Evolutionary conservation across 2,329 filamentous ascomycete species (phyloP), one percentile per base, ranked within the genome.

Genomic region (Pseudogymnoascus sp.): DNA sequence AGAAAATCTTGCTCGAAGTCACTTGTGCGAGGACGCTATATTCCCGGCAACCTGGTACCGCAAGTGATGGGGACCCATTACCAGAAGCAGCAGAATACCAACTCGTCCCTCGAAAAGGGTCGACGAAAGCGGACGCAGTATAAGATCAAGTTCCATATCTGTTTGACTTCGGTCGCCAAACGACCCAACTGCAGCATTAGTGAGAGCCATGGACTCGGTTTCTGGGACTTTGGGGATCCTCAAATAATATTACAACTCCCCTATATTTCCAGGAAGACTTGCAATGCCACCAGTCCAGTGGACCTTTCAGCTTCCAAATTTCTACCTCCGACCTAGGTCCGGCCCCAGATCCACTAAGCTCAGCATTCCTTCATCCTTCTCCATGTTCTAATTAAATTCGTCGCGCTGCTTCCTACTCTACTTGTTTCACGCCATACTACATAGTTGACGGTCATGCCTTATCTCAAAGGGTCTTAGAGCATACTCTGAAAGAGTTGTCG

Each of bases 141-240:
- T 57, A 57, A 57, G n/a, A 34, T 34, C 26, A 57, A 57, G 51
- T 57, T 57, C 51, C 51, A 57, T 57, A 57, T 34, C 51, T 34
- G 29, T 57, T 57, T 57, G 51, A 34, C 51, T 57, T 57, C 26
- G 51, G 16, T 31, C 26, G 18, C 51, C 51, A 57, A 57, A 57
- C n/a, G 10, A 26, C 34, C 8, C 29, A 57, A 57, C 51, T 57
- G 29, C 51, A 57, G 51, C 29, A 57, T 57, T 57, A 57, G 51
- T 57, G 51, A 57, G 51, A 57, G 51, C 51, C 51, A 57, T 57
- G 51, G 51, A 57, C 51, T 57, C 51, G 51, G 29, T 57, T 57
- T 57, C 29, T 57, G 51, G 51, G 51, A 57, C 18, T 57, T 57
- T 34, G 51, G 51, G 51, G 51, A 34, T 57, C 26, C 51, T 57